Evolutionary conservation across 2,329 filamentous ascomycete species (phyloP).

Genomic region (Colletotrichum sp.): DNA sequence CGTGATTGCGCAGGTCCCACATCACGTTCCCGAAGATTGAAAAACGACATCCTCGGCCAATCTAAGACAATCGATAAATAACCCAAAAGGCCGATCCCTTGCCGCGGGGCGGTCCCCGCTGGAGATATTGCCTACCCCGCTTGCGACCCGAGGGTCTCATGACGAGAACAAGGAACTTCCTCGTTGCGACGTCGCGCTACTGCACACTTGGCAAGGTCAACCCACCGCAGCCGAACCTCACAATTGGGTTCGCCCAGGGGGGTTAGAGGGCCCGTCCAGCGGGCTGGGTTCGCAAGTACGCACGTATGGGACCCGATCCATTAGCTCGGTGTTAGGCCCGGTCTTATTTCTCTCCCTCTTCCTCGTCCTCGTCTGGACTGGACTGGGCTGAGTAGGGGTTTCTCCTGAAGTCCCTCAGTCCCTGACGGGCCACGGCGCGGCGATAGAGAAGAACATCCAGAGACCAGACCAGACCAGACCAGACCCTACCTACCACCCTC

Average conservation of each 20-base stretch:
- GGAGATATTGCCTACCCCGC: slow-evolving; percentile 13
- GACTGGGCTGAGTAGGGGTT: neutral
- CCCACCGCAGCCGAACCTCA: slow-evolving; percentile 6
- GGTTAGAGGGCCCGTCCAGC: neutral
- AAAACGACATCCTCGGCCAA: neutral
- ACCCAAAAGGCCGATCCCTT: neutral
- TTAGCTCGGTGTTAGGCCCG: slow-evolving; percentile 5
- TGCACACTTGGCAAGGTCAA: slow-evolving; percentile 11
- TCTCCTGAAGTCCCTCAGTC: neutral
- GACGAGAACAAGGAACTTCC: slow-evolving; percentile 9
- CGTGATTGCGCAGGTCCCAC: neutral
- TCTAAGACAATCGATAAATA: neutral
- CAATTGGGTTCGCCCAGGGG: slow-evolving; percentile 6
- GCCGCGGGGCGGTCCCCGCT: neutral
- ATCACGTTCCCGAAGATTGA: neutral
- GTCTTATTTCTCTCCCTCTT: neutral
- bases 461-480: neutral
- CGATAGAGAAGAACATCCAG: neutral
- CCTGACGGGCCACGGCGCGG: neutral
- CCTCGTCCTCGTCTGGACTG: neutral
- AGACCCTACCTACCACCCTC: neutral
- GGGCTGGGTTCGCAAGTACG: slow-evolving; percentile 7
- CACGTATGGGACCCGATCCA: neutral
- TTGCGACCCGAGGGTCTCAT: slow-evolving; percentile 1
- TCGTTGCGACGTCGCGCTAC: slow-evolving; percentile 5